Evolutionary conservation across 257 asterid genomes (phyloP), one percentile per base, ranked within the genome.

Genomic region (Solanum okadae): DNA sequence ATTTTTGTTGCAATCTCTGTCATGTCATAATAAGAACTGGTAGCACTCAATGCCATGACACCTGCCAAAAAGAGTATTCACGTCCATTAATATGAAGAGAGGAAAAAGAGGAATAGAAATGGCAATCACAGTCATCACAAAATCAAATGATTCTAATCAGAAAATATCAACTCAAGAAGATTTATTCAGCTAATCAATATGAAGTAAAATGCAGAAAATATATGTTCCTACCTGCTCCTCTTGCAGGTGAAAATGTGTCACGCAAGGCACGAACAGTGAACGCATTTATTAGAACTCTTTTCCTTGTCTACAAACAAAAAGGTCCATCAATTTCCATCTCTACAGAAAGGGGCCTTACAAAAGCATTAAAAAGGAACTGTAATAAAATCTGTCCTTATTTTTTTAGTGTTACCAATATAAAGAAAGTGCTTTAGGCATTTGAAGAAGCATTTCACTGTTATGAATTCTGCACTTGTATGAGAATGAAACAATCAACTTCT

Each of bases 211-310:
- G 34, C 15, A 14, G 2, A 79, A 84, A 81, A 71, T 22, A 31
- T 52, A 85, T 27, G 38, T n/a, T 61, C 88, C 86, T 87, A 97
- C 99, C 99, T 92, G 99, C 99, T 92, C 98, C 99, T 92, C 99
- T 92, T 86, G 99, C 99, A 86, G 99, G 99, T 84, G 99, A 93
- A 87, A 96, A 97, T 33, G 98, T 93, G 90, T 97, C 99, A 72
- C 98, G 99, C 92, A 97, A 91, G 90, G 99, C 99, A 92, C 99
- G 98, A 86, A 92, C 98, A 18, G 99, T 97, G 86, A 97, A 94
- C 35, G 99, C 99, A 93, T 97, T 97, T 91, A 97, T 94, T 90
- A 96, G 92, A 84, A 96, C 99, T 90, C 98, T 96, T 91, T 96
- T 97, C 95, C 99, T 94, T 44, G 96, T 95, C 99, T 97, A 93